Conservation (phyloP, 306 rosid genomes). For the Trifolium repens region DNA sequence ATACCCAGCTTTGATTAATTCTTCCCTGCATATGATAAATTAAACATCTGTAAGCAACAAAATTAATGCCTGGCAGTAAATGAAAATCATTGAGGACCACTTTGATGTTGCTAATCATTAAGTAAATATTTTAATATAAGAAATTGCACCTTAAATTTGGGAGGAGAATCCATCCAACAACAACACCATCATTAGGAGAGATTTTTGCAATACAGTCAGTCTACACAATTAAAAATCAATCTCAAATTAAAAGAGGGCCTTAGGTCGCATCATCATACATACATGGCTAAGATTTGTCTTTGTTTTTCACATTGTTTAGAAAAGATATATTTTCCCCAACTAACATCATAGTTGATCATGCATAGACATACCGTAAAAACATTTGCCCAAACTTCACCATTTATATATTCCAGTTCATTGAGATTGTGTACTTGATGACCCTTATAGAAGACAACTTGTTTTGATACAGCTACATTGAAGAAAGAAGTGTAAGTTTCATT, state of each 20-base stretch:
- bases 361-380: constrained; percentile 59
- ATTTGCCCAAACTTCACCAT: constrained; percentile 95
- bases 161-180: constrained; percentile 91
- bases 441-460: constrained; percentile 64
- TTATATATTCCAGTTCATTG: constrained; percentile 83
- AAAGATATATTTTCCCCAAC: constrained; percentile 29
- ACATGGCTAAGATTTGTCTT: not conserved
- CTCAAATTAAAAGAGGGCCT: constrained; percentile 33
- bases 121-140: constrained; percentile 6
- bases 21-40: constrained; percentile 55
- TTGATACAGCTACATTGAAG: constrained; percentile 58
- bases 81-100: constrained; percentile 29
- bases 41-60: constrained; percentile 22
- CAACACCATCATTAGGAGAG: constrained; percentile 65
- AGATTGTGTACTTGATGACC: constrained; percentile 75
- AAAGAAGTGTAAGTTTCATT: constrained; percentile 24
- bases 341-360: constrained; percentile 23
- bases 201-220: constrained; percentile 89
- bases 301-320: constrained; percentile 1
- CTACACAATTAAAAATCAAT: constrained; percentile 52
- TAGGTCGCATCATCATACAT: not conserved
- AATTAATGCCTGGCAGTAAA: not conserved
- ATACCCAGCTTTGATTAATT: constrained; percentile 54
- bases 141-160: constrained; percentile 66
- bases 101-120: constrained; percentile 11